Conservation (phyloP, 164 flowering plant genomes). For the Dillenia turbinata region DNA sequence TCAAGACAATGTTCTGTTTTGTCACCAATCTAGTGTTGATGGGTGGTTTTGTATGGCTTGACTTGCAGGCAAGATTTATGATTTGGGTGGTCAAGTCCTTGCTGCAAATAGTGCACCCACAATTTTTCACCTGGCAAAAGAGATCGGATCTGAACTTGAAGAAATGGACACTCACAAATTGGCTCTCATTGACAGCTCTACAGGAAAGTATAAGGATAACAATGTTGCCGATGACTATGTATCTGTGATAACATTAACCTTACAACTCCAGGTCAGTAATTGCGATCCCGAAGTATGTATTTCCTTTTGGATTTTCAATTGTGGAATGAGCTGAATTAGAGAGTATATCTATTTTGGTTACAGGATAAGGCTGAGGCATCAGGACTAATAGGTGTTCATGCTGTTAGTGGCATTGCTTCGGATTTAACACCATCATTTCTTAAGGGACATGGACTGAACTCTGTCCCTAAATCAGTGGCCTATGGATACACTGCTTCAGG, state of each 20-base stretch:
- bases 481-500: slow-evolving; percentile 88
- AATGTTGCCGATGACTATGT: slow-evolving; percentile 71
- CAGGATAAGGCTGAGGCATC: slow-evolving; percentile 61
- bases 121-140: slow-evolving; percentile 69
- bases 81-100: slow-evolving; percentile 83
- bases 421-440: slow-evolving; percentile 55
- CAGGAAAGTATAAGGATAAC: slow-evolving; percentile 53
- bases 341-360: not conserved
- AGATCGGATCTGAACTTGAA: slow-evolving; percentile 49
- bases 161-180: slow-evolving; percentile 75
- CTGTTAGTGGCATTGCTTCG: slow-evolving; percentile 59
- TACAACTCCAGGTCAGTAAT: slow-evolving; percentile 59
- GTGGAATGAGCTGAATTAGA: no score
- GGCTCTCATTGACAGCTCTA: slow-evolving; percentile 52
- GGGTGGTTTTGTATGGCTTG: no score
- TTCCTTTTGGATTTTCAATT: no score
- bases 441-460: slow-evolving; percentile 40
- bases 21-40: no score
- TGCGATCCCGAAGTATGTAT: no score
- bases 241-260: slow-evolving; percentile 61
- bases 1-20: not conserved
- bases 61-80: slow-evolving; percentile 59
- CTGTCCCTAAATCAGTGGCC: slow-evolving; percentile 71
- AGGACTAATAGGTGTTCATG: slow-evolving; percentile 57
- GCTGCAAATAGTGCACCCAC: slow-evolving; percentile 80